These are phyloP conservation scores for Coemansia sp. DNA, from an alignment of 192 early-diverging fungal species.

Conservation along the genomic window DNA sequence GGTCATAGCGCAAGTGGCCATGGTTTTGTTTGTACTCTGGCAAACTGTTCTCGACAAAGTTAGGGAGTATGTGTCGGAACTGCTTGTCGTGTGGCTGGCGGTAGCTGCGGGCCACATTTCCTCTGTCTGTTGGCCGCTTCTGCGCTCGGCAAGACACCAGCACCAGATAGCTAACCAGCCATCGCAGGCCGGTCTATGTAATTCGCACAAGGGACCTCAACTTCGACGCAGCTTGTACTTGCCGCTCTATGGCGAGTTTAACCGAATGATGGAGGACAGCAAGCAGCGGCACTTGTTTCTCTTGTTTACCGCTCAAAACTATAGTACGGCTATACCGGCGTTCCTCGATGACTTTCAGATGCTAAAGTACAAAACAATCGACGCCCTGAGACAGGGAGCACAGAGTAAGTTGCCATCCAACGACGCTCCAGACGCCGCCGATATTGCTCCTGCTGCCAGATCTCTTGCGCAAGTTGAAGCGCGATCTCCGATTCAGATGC, in stretches of 20 bases:
- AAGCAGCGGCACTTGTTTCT: slow-evolving; percentile 26
- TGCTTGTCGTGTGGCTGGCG: slow-evolving; percentile 36
- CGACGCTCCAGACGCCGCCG: background rate
- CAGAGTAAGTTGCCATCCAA: background rate
- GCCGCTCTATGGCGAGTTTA: slow-evolving; percentile 31
- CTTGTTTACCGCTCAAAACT: slow-evolving; percentile 24
- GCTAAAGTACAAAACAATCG: slow-evolving; percentile 40
- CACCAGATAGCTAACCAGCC: background rate
- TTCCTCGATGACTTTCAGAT: slow-evolving; percentile 42
- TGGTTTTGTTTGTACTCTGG: slow-evolving; percentile 37
- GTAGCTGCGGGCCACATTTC: slow-evolving; percentile 21
- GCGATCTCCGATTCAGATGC: slow-evolving; percentile 4
- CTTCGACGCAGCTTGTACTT: slow-evolving; percentile 35
- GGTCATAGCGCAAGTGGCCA: slow-evolving; percentile 17
- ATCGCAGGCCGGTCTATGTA: slow-evolving; percentile 19
- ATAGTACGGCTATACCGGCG: slow-evolving; percentile 30
- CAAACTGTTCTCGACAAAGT: slow-evolving; percentile 14
- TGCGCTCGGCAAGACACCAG: slow-evolving; percentile 11
- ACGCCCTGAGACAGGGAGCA: slow-evolving; percentile 18
- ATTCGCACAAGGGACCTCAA: slow-evolving; percentile 23
- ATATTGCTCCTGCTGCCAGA: background rate
- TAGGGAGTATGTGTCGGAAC: slow-evolving; percentile 25
- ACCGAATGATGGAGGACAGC: slow-evolving; percentile 20
- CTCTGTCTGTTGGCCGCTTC: slow-evolving; percentile 35
- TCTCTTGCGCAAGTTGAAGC: background rate